Conservation (phyloP, 1,139 yeast genomes). For the Debaryomycetaceae sp. region DNA sequence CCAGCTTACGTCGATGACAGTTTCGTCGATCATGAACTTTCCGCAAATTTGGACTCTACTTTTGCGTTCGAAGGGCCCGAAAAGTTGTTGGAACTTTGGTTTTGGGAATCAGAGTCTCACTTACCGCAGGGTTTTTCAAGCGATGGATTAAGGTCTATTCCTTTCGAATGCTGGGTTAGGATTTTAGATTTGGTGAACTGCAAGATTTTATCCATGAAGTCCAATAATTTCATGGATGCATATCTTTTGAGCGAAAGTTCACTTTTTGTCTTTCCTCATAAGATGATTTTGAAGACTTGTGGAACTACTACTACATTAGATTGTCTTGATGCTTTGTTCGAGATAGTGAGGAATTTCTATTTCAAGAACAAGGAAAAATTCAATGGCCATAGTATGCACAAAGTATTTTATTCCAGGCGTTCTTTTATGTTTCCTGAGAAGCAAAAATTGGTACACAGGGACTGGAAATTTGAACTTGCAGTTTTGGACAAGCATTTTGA, state of each 20-base stretch:
- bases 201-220: conserved; percentile 78
- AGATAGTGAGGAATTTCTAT: conserved; percentile 33
- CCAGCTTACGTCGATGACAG: conserved; percentile 45
- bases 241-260: conserved; percentile 88
- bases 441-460: conserved; percentile 77
- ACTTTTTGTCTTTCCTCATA: conserved; percentile 83
- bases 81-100: conserved; percentile 88
- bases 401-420: conserved; percentile 86
- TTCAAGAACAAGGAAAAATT: conserved; percentile 16
- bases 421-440: conserved; percentile 89
- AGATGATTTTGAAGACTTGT: conserved; percentile 85
- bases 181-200: conserved; percentile 83
- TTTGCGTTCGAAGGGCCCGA: conserved; percentile 98
- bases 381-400: conserved; percentile 44
- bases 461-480: conserved; percentile 79
- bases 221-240: conserved; percentile 69
- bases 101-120: conserved; percentile 43
- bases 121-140: conserved; percentile 33
- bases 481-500: conserved; percentile 63
- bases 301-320: conserved; percentile 91
- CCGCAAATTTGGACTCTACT: conserved; percentile 80
- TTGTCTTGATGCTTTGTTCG: conserved; percentile 66
- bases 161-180: conserved; percentile 64
- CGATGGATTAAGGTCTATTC: conserved; percentile 62
- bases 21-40: conserved; percentile 71